Base-by-base conservation (phyloP, 805 yeast species). In the Yarrowia sp. region DNA sequence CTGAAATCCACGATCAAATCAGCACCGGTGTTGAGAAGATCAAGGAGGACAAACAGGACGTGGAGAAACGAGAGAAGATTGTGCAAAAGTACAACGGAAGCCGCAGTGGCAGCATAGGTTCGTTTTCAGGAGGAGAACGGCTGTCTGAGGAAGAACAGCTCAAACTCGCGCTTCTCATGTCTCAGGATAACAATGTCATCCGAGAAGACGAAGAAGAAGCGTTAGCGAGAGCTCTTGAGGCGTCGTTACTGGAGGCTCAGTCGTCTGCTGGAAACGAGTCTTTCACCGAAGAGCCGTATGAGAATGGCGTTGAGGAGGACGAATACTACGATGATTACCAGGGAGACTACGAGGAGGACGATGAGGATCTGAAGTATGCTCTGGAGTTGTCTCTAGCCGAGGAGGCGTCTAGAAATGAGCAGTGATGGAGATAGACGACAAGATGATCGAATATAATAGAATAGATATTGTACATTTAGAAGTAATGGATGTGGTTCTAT, bases 351-450 rank as follows among this genome's bases (percentile, higher is more conserved):
- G 53, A 66, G 36, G 68, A 65, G 17, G 71, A 64, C 13, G 72
- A 69, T 14, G 72, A 68, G 24, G 70, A 69, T 24, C 61, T 71
- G 14, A 69, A 69, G 20, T 71, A 68, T 33, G 77, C 76, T 24
- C 63, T 74, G 10, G 72, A 68, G 50, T 53, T 74, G 50, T 74
- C 76, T 12, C 33, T 56, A 9, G 52, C 44, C 10, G 67, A 63
- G 30, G 58, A 39, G 20, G 69, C 68, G 12, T 44, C 67, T 20
- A 64, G 60, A 14, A 42, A 40, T 19, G 52, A 40, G 9, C 46
- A 24, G 17, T 69, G n/a, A n/a, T n/a, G n/a, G n/a, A n/a, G n/a
- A n/a, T n/a, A n/a, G n/a, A n/a, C n/a, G 52, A 20, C 36, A 47
- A 15, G 9, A n/a, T n/a, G n/a, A n/a, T n/a, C n/a, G n/a, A n/a